Percentiles rank a stretch among this genome's conserved stretches.
These are phyloP conservation scores for Priceomyces fermenticarens DNA, from an alignment of 805 yeast species.

Conservation along the genomic window DNA sequence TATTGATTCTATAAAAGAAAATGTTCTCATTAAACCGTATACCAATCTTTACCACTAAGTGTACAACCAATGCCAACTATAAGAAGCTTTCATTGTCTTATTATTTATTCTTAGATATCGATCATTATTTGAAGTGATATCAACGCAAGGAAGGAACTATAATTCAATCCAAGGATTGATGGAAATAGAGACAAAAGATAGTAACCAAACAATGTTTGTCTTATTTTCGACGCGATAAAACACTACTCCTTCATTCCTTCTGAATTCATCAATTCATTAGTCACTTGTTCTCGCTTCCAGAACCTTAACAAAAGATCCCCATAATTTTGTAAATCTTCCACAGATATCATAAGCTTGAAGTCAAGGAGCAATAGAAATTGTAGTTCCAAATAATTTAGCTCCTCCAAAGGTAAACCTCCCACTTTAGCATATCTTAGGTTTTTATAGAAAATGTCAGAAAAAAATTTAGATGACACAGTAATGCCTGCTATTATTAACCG, in stretches of 20 bases:
- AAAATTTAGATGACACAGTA: conserved; percentile 92
- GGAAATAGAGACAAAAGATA: no score
- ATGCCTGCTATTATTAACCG: conserved; percentile 90
- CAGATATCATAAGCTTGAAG: conserved; percentile 80
- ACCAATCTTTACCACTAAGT: no score
- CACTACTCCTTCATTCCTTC: not conserved
- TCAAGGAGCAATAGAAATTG: conserved; percentile 84
- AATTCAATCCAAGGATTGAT: no score
- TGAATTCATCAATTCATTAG: conserved; percentile 31
- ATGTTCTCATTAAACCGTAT: no score
- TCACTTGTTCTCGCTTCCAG: conserved; percentile 70
- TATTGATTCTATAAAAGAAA: no score
- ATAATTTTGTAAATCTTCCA: conserved; percentile 87
- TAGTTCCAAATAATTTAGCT: conserved; percentile 85
- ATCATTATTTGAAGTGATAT: no score
- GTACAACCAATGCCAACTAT: no score
- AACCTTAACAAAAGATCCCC: conserved; percentile 83
- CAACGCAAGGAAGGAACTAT: no score
- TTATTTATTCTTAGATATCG: no score
- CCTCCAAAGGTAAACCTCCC: conserved; percentile 92
- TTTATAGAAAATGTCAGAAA: conserved; percentile 91
- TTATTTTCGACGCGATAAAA: no score
- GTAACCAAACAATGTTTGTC: no score
- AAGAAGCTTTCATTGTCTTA: no score
- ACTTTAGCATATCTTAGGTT: conserved; percentile 93